Percentiles rank a stretch among this genome's conserved stretches.
Conservation (phyloP, 352 stramenopile genomes). For the Phytophthora hybrid region DNA sequence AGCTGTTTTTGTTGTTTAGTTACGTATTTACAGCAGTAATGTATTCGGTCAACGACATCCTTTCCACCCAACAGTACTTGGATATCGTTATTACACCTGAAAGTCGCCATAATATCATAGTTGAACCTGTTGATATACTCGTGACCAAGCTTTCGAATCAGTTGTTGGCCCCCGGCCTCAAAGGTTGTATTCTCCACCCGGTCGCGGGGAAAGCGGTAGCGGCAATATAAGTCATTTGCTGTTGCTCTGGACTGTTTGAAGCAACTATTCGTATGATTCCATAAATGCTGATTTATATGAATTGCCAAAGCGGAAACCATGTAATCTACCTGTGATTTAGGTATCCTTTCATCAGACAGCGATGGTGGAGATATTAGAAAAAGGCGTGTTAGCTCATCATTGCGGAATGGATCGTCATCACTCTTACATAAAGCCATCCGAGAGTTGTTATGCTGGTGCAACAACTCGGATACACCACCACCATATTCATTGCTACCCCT, state of each 20-base stretch:
- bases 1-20: background rate
- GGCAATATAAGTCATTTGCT: background rate
- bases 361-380: background rate
- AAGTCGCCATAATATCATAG: conserved; percentile 15
- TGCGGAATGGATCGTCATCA: conserved; percentile 11
- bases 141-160: conserved; percentile 2
- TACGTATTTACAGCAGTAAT: conserved; percentile 22
- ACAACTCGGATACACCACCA: no score
- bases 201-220: conserved; percentile 9
- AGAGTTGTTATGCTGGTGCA: no score
- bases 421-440: no score
- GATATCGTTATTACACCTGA: conserved; percentile 6
- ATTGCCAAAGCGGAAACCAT: conserved; percentile 10
- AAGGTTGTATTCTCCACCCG: background rate
- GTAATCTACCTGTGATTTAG: conserved; percentile 7
- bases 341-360: background rate
- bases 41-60: conserved; percentile 5
- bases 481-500: no score
- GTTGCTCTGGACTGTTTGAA: conserved; percentile 6
- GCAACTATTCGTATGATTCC: conserved; percentile 16
- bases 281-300: conserved; percentile 20
- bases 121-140: conserved; percentile 20
- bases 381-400: background rate
- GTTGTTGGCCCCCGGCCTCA: background rate
- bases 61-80: conserved; percentile 12